Evolutionary conservation across 2,329 filamentous ascomycete species (phyloP).

Genomic region (Botrytis fabae): DNA sequence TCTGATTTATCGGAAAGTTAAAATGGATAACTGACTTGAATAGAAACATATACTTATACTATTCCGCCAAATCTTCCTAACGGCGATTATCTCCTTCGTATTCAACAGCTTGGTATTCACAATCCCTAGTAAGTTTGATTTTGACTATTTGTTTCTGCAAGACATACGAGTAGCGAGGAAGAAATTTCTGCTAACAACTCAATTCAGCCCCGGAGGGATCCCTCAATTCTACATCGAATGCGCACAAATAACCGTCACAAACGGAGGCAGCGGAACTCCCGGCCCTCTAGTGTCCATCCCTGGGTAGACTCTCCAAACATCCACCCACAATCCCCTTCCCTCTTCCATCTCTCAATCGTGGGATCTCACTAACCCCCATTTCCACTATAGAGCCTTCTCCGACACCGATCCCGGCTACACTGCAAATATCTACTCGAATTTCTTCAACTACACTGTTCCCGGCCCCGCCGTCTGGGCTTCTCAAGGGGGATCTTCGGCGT

Average conservation of each 20-base stretch:
- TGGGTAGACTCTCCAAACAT: conserved; percentile 24
- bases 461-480: conserved; percentile 36
- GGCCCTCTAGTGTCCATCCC: conserved; percentile 37
- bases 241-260: conserved; percentile 37
- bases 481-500: conserved; percentile 19
- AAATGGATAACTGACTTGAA: neutral
- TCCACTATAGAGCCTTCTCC: neutral
- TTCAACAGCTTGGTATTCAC: conserved; percentile 39
- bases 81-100: conserved; percentile 39
- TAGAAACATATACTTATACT: conserved; percentile 38
- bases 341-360: neutral
- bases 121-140: conserved; percentile 31
- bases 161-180: neutral
- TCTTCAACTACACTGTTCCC: conserved; percentile 37
- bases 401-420: conserved; percentile 26
- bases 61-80: conserved; percentile 35
- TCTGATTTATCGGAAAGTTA: neutral
- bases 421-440: conserved; percentile 38
- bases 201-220: conserved; percentile 30
- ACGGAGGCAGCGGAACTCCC: conserved; percentile 35
- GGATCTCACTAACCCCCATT: conserved; percentile 16
- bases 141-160: neutral
- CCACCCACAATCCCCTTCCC: neutral
- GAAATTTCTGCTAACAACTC: neutral
- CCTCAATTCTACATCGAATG: conserved; percentile 40